Percentiles rank a stretch among this genome's conserved stretches.
Evolutionary conservation across 805 yeast species (phyloP).

Genomic region (Wickerhamiella kazuoi): DNA sequence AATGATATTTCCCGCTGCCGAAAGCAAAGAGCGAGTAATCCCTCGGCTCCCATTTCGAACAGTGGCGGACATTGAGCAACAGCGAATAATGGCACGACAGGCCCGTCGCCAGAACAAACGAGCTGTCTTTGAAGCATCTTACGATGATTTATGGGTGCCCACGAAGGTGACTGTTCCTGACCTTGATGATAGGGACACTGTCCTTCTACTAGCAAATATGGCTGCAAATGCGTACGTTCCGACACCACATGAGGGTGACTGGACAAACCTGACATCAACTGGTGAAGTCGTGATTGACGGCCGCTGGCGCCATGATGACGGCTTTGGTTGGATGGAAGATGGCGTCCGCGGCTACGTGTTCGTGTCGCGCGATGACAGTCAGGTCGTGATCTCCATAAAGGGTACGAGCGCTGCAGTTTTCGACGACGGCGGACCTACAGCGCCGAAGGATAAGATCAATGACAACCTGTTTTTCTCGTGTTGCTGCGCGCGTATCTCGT

Average conservation of each 20-base stretch:
- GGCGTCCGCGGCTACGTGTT: conserved; percentile 89
- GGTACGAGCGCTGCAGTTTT: conserved; percentile 80
- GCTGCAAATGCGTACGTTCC: conserved; percentile 82
- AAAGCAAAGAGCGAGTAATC: background rate
- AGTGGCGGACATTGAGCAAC: conserved; percentile 34
- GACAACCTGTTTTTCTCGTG: conserved; percentile 85
- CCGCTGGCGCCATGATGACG: conserved; percentile 35
- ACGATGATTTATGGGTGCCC: conserved; percentile 45
- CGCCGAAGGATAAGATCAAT: conserved; percentile 61
- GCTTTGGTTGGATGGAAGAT: conserved; percentile 72
- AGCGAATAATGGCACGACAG: conserved; percentile 36
- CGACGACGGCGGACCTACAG: conserved; percentile 42
- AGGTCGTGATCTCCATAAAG: conserved; percentile 64
- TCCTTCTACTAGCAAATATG: conserved; percentile 63
- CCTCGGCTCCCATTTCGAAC: conserved; percentile 19
- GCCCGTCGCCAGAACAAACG: conserved; percentile 16
- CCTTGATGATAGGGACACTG: conserved; percentile 52
- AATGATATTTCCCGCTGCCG: too few species aligned
- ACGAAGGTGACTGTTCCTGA: conserved; percentile 47
- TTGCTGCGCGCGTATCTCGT: conserved; percentile 86
- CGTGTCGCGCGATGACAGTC: conserved; percentile 34
- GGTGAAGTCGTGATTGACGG: background rate
- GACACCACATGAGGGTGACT: conserved; percentile 60
- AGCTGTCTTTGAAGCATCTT: conserved; percentile 13
- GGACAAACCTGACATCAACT: conserved; percentile 47